Evolutionary conservation across 495 filamentous ascomycete genomes (phyloP).

Genomic region (Achaetomiella virescens): DNA sequence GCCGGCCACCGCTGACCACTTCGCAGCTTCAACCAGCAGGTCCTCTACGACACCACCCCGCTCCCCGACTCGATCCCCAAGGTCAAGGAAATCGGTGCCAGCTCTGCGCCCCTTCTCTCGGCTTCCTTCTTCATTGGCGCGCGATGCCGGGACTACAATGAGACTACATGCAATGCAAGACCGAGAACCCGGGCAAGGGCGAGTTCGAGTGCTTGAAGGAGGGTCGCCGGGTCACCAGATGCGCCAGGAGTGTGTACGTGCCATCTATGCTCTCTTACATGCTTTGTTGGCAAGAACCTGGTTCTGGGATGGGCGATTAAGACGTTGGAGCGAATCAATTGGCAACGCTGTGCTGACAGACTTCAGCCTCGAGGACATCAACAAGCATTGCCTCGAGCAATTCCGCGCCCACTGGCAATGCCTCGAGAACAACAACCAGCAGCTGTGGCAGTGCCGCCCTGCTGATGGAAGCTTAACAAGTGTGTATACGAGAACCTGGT

Average conservation of each 20-base stretch:
- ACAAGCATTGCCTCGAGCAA: constrained; percentile 83
- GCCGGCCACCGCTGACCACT: constrained; percentile 18
- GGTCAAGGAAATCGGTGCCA: constrained; percentile 85
- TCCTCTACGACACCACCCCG: constrained; percentile 92
- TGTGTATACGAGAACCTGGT: constrained; percentile 96
- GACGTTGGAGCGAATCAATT: background rate
- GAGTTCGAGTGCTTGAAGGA: constrained; percentile 95
- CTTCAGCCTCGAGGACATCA: constrained; percentile 85
- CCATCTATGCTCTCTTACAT: background rate
- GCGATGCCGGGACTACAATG: constrained; percentile 89
- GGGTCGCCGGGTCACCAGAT: constrained; percentile 90
- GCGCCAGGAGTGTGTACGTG: constrained; percentile 91
- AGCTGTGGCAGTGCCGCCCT: constrained; percentile 83
- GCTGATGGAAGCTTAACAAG: constrained; percentile 75
- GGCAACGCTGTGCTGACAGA: background rate
- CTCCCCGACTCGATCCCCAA: constrained; percentile 85
- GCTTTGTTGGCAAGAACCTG: background rate
- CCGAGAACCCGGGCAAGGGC: constrained; percentile 74
- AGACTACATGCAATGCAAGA: constrained; percentile 99
- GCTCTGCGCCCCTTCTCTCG: constrained; percentile 81
- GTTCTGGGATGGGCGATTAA: background rate
- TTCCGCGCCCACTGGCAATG: constrained; percentile 94
- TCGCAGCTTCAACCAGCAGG: constrained; percentile 81
- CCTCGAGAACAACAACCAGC: constrained; percentile 95
- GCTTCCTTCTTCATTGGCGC: constrained; percentile 98